Base-by-base conservation (phyloP, 2,329 filamentous ascomycete species). In the Botrytis sinoallii region DNA sequence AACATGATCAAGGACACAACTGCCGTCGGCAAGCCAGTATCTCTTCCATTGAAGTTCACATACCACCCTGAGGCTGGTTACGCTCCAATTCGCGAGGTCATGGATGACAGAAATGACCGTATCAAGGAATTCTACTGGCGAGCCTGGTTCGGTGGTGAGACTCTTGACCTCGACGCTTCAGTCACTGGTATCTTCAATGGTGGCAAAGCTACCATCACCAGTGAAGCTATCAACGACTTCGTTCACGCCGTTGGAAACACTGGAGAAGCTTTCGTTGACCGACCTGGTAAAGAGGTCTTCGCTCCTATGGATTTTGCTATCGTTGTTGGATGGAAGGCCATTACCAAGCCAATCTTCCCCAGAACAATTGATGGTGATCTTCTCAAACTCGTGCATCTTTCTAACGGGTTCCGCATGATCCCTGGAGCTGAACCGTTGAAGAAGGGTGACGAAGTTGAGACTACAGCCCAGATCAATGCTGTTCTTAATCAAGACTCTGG, bases 61-160 rank as follows among this genome's bases (percentile, higher is more conserved):
- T 99, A 99, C 84, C 93, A 95, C 81, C 96, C 96, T 2, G 95
- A 98, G 83, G 92, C 94, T 73, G 96, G 96, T 44, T 99, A 98
- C 82, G 95, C 97, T n/a, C 96, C 96, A 29, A 97, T 99, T 78
- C 92, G 92, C 75, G 96, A 99, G 83, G 92, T 98, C 76, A 99
- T 99, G 96, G 89, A 94, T 52, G 92, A 90, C 72, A 94, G 96
- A 81, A 99, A 99, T 82, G 95, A 99, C 82, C 93, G 94, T 77
- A 98, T 99, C 87, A 99, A 99, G 87, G 93, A 97, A 83, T 99
- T 99, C 83, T 99, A 99, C 88, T 99, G 97, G 90, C 91, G 91
- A 78, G 91, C 97, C 77, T 99, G 96, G 96, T 99, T 99, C 79
- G 96, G 94, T 60, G 88, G 95, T 75, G 95, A 97, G 80, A 84